Percentiles rank a stretch among this genome's conserved stretches.
Evolutionary conservation across 306 rosid genomes (phyloP).

Genomic region (Vachellia pachyceras): DNA sequence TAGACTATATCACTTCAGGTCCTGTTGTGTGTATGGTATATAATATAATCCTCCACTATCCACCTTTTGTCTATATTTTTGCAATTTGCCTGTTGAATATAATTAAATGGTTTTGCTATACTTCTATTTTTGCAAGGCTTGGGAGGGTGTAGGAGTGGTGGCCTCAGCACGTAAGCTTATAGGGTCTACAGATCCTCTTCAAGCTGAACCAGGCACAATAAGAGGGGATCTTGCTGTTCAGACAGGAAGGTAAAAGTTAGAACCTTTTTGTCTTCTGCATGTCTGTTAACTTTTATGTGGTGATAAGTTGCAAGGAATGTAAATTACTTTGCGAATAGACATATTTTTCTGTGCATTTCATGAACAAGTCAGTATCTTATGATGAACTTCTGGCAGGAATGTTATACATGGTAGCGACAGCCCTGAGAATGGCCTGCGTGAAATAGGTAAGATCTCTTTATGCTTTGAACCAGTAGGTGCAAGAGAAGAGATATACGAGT

Average conservation of each 20-base stretch:
- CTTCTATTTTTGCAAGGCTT: slow-evolving; percentile 66
- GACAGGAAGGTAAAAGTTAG: slow-evolving; percentile 83
- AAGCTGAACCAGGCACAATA: slow-evolving; percentile 97
- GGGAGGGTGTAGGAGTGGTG: slow-evolving; percentile 98
- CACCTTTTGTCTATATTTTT: slow-evolving; percentile 16
- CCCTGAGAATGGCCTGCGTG: slow-evolving; percentile 96
- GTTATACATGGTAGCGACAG: slow-evolving; percentile 98
- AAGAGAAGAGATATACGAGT: slow-evolving; percentile 10
- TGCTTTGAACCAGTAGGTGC: slow-evolving; percentile 20
- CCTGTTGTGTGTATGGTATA: slow-evolving; percentile 97
- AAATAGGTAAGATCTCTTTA: slow-evolving; percentile 61
- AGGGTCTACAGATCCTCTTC: slow-evolving; percentile 93
- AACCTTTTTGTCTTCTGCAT: slow-evolving; percentile 28
- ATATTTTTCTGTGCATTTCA: background rate
- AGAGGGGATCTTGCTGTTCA: slow-evolving; percentile 96
- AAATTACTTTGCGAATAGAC: background rate
- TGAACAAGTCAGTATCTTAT: slow-evolving; percentile 25
- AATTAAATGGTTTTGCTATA: slow-evolving; percentile 30
- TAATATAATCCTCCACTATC: slow-evolving; percentile 13
- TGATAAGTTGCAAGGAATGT: slow-evolving; percentile 8
- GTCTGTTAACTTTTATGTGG: slow-evolving; percentile 20
- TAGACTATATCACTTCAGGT: slow-evolving; percentile 91
- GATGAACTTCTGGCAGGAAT: slow-evolving; percentile 67
- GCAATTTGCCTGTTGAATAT: slow-evolving; percentile 31
- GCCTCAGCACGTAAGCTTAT: slow-evolving; percentile 95